Conservation (phyloP, 2,329 filamentous ascomycete species). For the Paecilomyces formosus region DNA sequence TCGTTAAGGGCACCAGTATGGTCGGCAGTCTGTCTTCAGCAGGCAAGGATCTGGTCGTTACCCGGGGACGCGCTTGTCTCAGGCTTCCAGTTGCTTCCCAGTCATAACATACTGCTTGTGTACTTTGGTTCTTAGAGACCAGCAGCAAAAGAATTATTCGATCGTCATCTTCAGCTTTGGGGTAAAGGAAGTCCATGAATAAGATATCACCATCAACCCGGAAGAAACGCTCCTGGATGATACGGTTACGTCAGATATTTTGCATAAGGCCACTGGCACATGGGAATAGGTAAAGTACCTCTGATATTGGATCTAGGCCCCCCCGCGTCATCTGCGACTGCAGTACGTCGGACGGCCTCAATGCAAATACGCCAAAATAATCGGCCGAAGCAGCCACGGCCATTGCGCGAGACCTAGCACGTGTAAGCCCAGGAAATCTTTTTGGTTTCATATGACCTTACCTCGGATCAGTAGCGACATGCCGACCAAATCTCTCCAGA, state of each 20-base stretch:
- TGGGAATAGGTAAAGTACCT: slow-evolving; percentile 27
- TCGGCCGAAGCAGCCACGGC: slow-evolving; percentile 65
- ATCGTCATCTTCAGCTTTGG: slow-evolving; percentile 56
- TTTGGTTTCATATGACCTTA: slow-evolving; percentile 33
- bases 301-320: slow-evolving; percentile 54
- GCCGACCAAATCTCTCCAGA: slow-evolving; percentile 51
- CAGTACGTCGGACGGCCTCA: slow-evolving; percentile 51
- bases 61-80: slow-evolving; percentile 16
- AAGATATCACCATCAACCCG: slow-evolving; percentile 66
- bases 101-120: slow-evolving; percentile 43
- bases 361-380: slow-evolving; percentile 63
- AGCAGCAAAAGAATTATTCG: slow-evolving; percentile 71
- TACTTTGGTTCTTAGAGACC: slow-evolving; percentile 37
- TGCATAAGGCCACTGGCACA: slow-evolving; percentile 10
- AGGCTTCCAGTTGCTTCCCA: slow-evolving; percentile 42
- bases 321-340: slow-evolving; percentile 42
- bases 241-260: slow-evolving; percentile 4
- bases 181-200: slow-evolving; percentile 79
- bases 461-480: slow-evolving; percentile 72
- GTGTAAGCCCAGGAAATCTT: slow-evolving; percentile 1
- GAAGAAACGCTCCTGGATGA: slow-evolving; percentile 38
- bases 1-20: slow-evolving; percentile 63
- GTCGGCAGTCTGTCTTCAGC: slow-evolving; percentile 51
- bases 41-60: slow-evolving; percentile 22
- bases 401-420: slow-evolving; percentile 45